These are phyloP conservation scores for Tetraselmis striata DNA, from an alignment of 139 green algal genomes.

Conservation along the genomic window DNA sequence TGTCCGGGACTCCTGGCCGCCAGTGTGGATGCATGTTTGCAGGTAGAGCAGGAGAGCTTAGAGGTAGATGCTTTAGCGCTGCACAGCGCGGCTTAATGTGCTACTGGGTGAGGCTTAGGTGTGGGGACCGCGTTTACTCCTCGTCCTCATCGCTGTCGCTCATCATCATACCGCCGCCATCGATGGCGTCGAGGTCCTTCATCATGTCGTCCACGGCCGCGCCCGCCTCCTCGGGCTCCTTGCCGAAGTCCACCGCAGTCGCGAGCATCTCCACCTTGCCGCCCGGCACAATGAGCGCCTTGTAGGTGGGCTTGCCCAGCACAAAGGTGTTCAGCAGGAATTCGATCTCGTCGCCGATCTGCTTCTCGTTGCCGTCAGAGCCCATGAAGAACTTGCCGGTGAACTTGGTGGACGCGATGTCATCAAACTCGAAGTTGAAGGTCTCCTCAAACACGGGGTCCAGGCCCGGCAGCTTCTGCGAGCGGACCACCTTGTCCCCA, in stretches of 20 bases:
- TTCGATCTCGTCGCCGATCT: conserved; percentile 39
- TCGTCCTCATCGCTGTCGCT: conserved; percentile 9
- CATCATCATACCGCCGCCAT: conserved; percentile 5
- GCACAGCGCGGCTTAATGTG: no score
- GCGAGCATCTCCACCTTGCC: conserved; percentile 46
- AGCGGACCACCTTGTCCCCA: conserved; percentile 23
- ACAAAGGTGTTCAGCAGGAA: conserved; percentile 37
- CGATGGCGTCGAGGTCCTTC: conserved; percentile 20
- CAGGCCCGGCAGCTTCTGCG: conserved; percentile 17
- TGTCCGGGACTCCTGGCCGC: no score
- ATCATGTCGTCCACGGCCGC: conserved; percentile 10
- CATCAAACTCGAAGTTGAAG: conserved; percentile 31
- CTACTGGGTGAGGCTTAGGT: no score
- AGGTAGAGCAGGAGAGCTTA: no score
- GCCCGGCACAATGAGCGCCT: conserved; percentile 44
- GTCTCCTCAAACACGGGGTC: conserved; percentile 45
- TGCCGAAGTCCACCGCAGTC: conserved; percentile 37
- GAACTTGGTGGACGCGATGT: conserved; percentile 33
- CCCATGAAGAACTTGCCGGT: conserved; percentile 31
- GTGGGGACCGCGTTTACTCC: no score
- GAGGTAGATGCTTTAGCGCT: no score
- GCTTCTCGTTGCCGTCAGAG: conserved; percentile 24
- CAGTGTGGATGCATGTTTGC: no score
- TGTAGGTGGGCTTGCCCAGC: conserved; percentile 40
- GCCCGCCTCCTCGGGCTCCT: conserved; percentile 22